Evolutionary conservation across 331 rosid species (phyloP).

Genomic region (Ulmus americana): DNA sequence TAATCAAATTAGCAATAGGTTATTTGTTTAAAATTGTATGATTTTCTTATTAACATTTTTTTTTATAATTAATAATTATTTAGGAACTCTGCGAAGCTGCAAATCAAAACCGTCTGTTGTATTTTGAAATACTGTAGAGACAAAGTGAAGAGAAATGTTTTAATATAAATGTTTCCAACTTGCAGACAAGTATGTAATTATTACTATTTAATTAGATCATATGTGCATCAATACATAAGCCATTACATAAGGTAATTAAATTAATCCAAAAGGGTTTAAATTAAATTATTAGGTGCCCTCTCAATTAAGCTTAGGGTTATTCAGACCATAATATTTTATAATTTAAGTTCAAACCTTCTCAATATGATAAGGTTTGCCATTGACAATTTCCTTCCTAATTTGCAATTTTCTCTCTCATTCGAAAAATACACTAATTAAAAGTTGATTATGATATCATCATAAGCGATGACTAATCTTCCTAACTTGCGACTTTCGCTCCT

Average conservation of each 20-base stretch:
- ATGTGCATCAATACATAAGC: not conserved
- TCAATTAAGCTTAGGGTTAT: not conserved
- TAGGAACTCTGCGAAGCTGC: not conserved
- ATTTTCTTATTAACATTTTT: not conserved
- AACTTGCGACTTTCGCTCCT: too few relatives aligned
- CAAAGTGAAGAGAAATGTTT: not conserved
- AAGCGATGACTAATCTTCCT: too few relatives aligned
- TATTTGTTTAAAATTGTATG: not conserved
- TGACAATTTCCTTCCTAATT: not conserved
- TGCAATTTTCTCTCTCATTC: too few relatives aligned
- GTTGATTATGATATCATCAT: too few relatives aligned
- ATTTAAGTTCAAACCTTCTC: not conserved
- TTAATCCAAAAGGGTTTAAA: conserved; percentile 6
- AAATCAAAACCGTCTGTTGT: not conserved
- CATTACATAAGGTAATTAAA: not conserved
- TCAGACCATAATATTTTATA: not conserved
- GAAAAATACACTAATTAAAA: too few relatives aligned
- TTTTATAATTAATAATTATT: not conserved
- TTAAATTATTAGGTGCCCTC: conserved; percentile 3
- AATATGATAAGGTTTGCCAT: not conserved
- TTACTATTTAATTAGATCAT: not conserved
- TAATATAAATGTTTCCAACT: conserved; percentile 4
- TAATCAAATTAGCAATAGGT: not conserved
- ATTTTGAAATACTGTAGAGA: not conserved
- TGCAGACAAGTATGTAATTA: not conserved